phyloP scores from a whole-genome alignment of 139 green algal species.

The Chlamydomonas asymmetrica region DNA sequence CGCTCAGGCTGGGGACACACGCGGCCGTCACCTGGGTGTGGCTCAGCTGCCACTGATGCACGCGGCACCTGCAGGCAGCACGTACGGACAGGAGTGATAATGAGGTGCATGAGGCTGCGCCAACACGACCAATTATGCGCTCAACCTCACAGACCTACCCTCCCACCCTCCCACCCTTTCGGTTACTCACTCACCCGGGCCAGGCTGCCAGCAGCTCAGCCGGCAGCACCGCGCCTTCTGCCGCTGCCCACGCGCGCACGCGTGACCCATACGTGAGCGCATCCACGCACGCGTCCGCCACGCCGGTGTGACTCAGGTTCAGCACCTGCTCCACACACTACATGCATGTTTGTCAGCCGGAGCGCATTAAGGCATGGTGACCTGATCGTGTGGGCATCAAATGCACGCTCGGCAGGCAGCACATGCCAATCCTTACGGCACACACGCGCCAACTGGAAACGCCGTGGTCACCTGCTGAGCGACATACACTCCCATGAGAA shows the following conservation, averaged over 20 bases:
- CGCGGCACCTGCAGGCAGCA: constrained; percentile 19
- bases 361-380: too few relatives aligned
- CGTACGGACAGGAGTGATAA: background rate
- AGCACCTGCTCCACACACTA: too few relatives aligned
- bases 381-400: too few relatives aligned
- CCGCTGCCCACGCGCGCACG: background rate
- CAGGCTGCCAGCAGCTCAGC: background rate
- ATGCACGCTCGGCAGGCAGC: too few relatives aligned
- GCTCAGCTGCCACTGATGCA: constrained; percentile 29
- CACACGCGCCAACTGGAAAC: too few relatives aligned
- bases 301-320: constrained; percentile 26
- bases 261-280: constrained; percentile 34
- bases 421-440: too few relatives aligned
- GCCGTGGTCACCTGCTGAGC: too few relatives aligned
- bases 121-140: too few relatives aligned
- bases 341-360: too few relatives aligned
- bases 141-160: too few relatives aligned
- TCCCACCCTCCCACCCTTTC: too few relatives aligned
- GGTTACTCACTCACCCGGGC: constrained; percentile 8
- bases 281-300: constrained; percentile 26
- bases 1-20: constrained; percentile 20
- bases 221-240: background rate
- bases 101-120: background rate
- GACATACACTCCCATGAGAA: too few relatives aligned
- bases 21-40: constrained; percentile 17